Conservation (phyloP, 202 grass and related monocot genomes). For the Setaria viridis region DNA sequence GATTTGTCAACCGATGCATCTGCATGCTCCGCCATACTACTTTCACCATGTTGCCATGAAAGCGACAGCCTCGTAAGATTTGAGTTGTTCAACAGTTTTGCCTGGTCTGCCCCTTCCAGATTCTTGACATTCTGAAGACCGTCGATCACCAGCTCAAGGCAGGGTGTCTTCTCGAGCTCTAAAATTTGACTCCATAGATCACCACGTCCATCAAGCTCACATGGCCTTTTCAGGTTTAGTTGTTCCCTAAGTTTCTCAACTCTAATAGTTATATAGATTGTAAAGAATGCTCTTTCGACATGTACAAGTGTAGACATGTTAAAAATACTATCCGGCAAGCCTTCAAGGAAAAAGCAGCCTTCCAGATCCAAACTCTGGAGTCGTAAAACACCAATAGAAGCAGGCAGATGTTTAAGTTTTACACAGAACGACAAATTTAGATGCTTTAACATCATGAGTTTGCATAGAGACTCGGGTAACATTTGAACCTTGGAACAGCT, state of each 20-base stretch:
- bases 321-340: not conserved
- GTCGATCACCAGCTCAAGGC: not conserved
- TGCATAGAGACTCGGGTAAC: not conserved
- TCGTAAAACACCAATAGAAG: not conserved
- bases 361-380: not conserved
- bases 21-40: not conserved
- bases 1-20: too few species aligned
- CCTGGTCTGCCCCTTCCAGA: not conserved
- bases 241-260: not conserved
- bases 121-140: not conserved
- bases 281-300: too few species aligned
- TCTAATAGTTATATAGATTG: too few species aligned
- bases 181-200: not conserved
- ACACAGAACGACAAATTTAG: not conserved
- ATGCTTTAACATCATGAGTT: not conserved
- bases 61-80: not conserved
- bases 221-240: not conserved
- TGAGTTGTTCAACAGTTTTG: not conserved
- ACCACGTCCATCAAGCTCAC: not conserved
- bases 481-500: not conserved
- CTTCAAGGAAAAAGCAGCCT: not conserved
- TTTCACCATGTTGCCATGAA: not conserved
- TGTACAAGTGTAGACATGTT: not conserved
- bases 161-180: not conserved
- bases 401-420: not conserved